Evolutionary conservation across 192 early-diverging fungal genomes (phyloP), one percentile per base, ranked within the genome.

Genomic region (Coemansia sp.): DNA sequence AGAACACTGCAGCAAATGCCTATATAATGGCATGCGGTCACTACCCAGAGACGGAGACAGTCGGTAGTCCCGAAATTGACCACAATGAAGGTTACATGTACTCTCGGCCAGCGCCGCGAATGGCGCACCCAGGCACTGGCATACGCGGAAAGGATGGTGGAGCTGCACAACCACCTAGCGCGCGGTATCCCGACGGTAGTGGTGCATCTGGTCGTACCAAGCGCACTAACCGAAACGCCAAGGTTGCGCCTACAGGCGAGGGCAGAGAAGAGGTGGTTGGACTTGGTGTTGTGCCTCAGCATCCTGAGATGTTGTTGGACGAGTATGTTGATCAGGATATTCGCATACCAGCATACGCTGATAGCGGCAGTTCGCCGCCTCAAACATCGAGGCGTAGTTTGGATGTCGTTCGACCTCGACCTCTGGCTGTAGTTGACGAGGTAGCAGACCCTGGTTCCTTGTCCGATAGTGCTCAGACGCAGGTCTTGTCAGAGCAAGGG

Each of bases 21-120:
- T 85, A 85, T 41, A 85, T 85, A 12, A 67, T 72, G 64, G 75
- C 78, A 7, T 67, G 71, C 50, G 83, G 83, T 0, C 69, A 77
- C 61, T 78, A 73, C 56, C 70, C 83, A 22, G 78, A 82, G 61
- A 77, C 75, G 2, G 80, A 82, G 45, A n/a, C 51, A 4, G 75
- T 70, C 4, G 61, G 71, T 36, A 82, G 80, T 58, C 75, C 80
- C 8, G 75, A 77, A 10, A 69, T 77, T 15, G 59, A 67, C 44
- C 39, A 70, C 64, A 64, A 69, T 8, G 74, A 71, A 19, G 69
- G 74, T 2, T 74, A 74, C 60, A 69, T 74, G 67, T 73, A 56
- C 59, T 67, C 70, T 12, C 34, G 71, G 29, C 69, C 67, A 39
- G 64, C 70, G 1, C 64, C 67, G 6, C 74, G 73, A 31, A 62